These are phyloP conservation scores for Pichia sp. DNA, from an alignment of 1,139 yeast species.

Conservation along the genomic window DNA sequence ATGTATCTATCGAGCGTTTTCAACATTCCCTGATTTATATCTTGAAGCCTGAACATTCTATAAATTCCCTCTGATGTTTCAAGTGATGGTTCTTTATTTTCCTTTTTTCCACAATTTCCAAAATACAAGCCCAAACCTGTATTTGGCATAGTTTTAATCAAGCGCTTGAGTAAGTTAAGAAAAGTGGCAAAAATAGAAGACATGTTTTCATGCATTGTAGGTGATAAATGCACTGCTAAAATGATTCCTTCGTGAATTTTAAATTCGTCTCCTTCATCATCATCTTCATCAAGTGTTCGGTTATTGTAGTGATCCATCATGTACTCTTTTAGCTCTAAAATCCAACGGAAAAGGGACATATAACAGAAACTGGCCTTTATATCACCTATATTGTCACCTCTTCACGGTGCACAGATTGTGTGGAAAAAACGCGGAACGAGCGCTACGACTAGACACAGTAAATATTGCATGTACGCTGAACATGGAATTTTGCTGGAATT, in stretches of 20 bases:
- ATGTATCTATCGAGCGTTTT: conserved; percentile 34
- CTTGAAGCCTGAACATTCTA: conserved; percentile 34
- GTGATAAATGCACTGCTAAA: conserved; percentile 57
- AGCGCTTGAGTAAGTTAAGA: conserved; percentile 48
- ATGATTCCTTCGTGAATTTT: conserved; percentile 59
- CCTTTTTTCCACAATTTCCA: conserved; percentile 38
- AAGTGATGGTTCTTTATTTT: conserved; percentile 7
- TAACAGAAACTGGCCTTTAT: too few relatives aligned
- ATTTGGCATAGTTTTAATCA: conserved; percentile 52
- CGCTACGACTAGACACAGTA: conserved; percentile 1
- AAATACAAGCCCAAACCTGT: conserved; percentile 66
- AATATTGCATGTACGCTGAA: too few relatives aligned
- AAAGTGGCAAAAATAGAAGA: conserved; percentile 49
- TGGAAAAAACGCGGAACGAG: conserved; percentile 1
- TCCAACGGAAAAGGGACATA: too few relatives aligned
- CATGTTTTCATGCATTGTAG: conserved; percentile 43
- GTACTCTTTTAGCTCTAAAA: not conserved
- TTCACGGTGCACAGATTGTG: too few relatives aligned
- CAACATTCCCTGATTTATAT: conserved; percentile 37
- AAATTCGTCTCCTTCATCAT: conserved; percentile 33
- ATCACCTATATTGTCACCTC: too few relatives aligned
- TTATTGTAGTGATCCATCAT: not conserved
- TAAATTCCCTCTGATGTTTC: conserved; percentile 18
- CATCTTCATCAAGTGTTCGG: conserved; percentile 1
- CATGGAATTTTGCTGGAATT: not conserved